Base-by-base conservation (phyloP, 2,329 filamentous ascomycete species). In the Ambrosiella beaveri region DNA sequence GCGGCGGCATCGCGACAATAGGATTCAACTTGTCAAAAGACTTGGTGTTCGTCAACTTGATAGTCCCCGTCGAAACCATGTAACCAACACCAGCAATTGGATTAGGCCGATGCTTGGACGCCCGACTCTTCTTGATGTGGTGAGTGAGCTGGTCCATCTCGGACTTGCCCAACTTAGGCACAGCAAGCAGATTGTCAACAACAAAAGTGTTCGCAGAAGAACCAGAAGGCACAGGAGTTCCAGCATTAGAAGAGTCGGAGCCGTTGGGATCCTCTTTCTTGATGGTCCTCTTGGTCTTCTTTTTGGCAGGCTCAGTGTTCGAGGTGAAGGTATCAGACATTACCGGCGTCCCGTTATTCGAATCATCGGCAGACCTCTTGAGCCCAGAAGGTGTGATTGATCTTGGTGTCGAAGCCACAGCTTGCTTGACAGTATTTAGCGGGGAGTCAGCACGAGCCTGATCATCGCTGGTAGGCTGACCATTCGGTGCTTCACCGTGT, bases 1-100 rank as follows among this genome's bases (percentile, higher is more conserved):
- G 68, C 12, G 71, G 64, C 7, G 72, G 70, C 17, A 71, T 61
- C 6, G 72, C 71, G 13, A 74, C 70, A 35, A 74, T 64, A 5
- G 72, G 72, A 0, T 70, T 66, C 40, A 74, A 65, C 61, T 74
- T 73, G 51, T 74, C 72, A 57, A 72, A 73, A 57, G 70, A 73
- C 62, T 74, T 74, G 4, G 71, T 71, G 0, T 68, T 65, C 39
- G 72, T 68, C 52, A 74, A 65, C 61, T 71, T 73, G n/a, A 69
- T 64, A n/a, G 65, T 68, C 1, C 67, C 71, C 19, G 69, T 67
- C 38, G 67, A 70, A 1, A 69, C 64, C 4, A 74, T 64, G 61
- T 70, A 65, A 1, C 70, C 68, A 2, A 73, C 65, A 2, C 71
- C 72, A 39, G 68, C 68, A 37, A 73, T 68, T 0, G 69, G 62